phyloP scores from a whole-genome alignment of 345 rosid genomes.

The Rhodamnia rubescens region DNA sequence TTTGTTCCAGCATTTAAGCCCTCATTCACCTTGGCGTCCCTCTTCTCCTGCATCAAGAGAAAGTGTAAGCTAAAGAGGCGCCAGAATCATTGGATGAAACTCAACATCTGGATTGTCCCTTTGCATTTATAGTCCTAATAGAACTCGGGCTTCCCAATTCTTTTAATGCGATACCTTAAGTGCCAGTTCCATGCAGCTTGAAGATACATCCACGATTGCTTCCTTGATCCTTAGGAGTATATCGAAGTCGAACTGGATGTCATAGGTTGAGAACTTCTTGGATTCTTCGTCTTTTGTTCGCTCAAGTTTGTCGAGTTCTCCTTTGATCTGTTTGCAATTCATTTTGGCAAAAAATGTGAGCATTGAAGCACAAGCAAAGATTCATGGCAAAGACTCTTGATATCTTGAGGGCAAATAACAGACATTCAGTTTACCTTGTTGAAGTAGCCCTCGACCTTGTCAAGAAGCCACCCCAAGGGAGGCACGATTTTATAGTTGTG shows the following conservation, averaged over 20 bases:
- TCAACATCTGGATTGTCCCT: not conserved
- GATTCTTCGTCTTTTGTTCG: conserved; percentile 80
- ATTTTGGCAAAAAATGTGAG: not conserved
- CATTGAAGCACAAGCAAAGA: not conserved
- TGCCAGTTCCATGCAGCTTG: conserved; percentile 83
- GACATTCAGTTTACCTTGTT: conserved; percentile 37
- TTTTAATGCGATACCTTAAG: conserved; percentile 38
- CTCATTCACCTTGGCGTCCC: conserved; percentile 37
- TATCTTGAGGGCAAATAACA: not conserved
- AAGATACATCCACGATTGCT: conserved; percentile 84
- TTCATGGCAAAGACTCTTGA: not conserved
- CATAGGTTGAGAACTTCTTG: conserved; percentile 67
- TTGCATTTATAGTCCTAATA: not conserved
- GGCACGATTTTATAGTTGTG: conserved; percentile 52
- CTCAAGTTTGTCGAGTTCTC: conserved; percentile 63
- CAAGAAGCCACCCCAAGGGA: conserved; percentile 60
- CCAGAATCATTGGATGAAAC: not conserved
- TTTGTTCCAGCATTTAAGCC: conserved; percentile 15
- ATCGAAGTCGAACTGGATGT: conserved; percentile 67
- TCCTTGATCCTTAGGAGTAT: conserved; percentile 71
- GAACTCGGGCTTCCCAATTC: not conserved
- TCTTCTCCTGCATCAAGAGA: conserved; percentile 42
- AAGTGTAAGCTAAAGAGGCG: not conserved
- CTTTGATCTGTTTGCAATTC: conserved; percentile 42
- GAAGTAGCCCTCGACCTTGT: conserved; percentile 74